Conservation (phyloP, 768 basidiomycete species). For the Atractiella rhizophila region DNA sequence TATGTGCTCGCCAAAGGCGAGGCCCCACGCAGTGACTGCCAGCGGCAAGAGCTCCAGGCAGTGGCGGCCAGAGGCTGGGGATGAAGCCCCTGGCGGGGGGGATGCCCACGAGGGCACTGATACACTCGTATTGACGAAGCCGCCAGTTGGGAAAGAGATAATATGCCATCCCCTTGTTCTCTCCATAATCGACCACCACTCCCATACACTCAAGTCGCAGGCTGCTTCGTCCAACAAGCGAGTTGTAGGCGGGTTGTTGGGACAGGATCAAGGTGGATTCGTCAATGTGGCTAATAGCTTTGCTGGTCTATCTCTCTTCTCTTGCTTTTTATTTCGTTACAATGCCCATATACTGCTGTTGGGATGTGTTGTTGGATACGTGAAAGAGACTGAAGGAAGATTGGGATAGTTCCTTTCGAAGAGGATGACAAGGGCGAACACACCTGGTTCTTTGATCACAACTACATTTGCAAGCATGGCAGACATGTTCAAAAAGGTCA, state of each 20-base stretch:
- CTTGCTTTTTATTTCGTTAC: background rate
- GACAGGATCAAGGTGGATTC: slow-evolving; percentile 79
- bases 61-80: too few species aligned
- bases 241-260: slow-evolving; percentile 74
- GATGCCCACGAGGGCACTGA: too few species aligned
- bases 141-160: too few species aligned
- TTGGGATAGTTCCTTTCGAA: slow-evolving; percentile 61
- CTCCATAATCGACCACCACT: slow-evolving; percentile 36
- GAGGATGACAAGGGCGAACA: slow-evolving; percentile 94
- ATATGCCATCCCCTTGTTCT: slow-evolving; percentile 81
- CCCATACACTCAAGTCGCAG: slow-evolving; percentile 3
- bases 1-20: too few species aligned
- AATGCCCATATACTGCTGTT: background rate
- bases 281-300: slow-evolving; percentile 95
- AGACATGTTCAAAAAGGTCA: slow-evolving; percentile 98
- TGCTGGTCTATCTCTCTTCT: slow-evolving; percentile 24
- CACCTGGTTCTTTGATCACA: slow-evolving; percentile 97
- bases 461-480: slow-evolving; percentile 97
- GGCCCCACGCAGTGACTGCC: too few species aligned
- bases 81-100: too few species aligned
- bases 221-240: slow-evolving; percentile 47
- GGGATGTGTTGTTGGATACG: background rate
- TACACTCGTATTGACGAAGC: too few species aligned
- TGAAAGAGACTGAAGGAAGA: background rate
- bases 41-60: too few species aligned